These are phyloP conservation scores for Gonapodya sp. DNA, from an alignment of 192 early-diverging fungal species.

Conservation along the genomic window DNA sequence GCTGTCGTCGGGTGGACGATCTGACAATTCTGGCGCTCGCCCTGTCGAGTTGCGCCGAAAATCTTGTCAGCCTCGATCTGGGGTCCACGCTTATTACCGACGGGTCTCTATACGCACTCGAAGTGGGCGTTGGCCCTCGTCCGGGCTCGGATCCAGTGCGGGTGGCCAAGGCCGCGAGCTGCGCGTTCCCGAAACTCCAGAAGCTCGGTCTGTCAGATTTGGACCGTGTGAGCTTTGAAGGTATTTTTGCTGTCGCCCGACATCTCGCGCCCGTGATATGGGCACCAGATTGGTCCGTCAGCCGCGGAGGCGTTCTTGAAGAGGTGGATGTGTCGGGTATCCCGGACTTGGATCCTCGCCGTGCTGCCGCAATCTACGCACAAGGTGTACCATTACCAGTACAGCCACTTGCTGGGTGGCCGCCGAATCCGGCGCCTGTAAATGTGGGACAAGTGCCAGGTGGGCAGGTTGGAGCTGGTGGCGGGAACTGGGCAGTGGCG, in stretches of 20 bases:
- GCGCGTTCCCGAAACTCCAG: not conserved
- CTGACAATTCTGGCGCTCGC: not conserved
- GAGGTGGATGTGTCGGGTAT: conserved; percentile 4
- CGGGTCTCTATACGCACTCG: not conserved
- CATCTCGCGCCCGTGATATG: not conserved
- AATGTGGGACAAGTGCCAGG: not conserved
- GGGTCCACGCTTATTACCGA: not conserved
- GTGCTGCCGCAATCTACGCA: not conserved
- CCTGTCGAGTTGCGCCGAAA: not conserved
- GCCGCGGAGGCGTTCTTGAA: not conserved
- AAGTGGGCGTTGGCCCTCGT: not conserved
- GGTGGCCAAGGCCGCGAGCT: not conserved
- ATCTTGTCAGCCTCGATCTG: not conserved
- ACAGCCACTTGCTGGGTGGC: not conserved
- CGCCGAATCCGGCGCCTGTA: not conserved
- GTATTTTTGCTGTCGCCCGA: not conserved
- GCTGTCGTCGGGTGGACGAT: not conserved
- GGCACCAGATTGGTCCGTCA: not conserved
- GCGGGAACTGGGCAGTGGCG: not conserved
- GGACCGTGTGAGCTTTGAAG: not conserved
- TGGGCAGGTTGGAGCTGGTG: not conserved
- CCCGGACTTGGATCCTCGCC: not conserved
- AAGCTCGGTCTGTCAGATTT: not conserved
- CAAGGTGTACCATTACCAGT: not conserved
- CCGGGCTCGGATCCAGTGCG: not conserved